Evolutionary conservation across 2,329 filamentous ascomycete genomes (phyloP), one percentile per base, ranked within the genome.

Genomic region (Ilyonectria mors-panacis): DNA sequence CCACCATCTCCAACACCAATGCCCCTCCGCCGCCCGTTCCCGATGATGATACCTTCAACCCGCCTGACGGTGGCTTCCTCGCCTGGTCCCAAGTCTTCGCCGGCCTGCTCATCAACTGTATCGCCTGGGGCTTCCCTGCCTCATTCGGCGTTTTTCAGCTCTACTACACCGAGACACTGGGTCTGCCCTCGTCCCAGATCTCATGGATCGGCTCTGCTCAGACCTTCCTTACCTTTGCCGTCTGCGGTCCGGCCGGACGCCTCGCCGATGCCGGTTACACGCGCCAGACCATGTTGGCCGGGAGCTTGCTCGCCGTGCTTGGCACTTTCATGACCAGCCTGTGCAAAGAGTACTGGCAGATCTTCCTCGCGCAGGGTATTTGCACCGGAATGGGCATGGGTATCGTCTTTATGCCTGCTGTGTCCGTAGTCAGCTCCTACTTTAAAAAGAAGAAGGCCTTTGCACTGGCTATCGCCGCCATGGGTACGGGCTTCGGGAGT

Each of bases 381-480:
- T 85, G 85, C 65, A 79, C 83, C 4, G 86, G 86, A 1, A 67
- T 87, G 8, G 88, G 88, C 3, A 82, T 86, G 39, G 89, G 88
- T 15, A 82, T 86, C 61, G 79, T 89, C 39, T 91, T 88, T 76
- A 85, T 89, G 65, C 87, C 89, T 2, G 84, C 86, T 28, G 83
- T 92, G 30, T 86, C 89, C 19, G 84, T 92, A 47, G 80, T 91
- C 12, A 86, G 88, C 15, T 87, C 89, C 33, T 92, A 91, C 74
- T 93, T 93, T 75, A 82, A 82, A 50, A 83, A 81, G 54, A 85
- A 83, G 68, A 83, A 88, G 63, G 85, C 85, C 1, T 79, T 93
- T 23, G 89, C 88, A 6, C 85, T 91, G 51, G 89, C 89, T 2
- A 74, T 92, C 6, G 86, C 88, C 2, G 88, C 89, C 2, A 86